These are phyloP conservation scores for Mycosarcoma mackinlayi DNA, from an alignment of 1,284 basidiomycete genomes.

Conservation along the genomic window DNA sequence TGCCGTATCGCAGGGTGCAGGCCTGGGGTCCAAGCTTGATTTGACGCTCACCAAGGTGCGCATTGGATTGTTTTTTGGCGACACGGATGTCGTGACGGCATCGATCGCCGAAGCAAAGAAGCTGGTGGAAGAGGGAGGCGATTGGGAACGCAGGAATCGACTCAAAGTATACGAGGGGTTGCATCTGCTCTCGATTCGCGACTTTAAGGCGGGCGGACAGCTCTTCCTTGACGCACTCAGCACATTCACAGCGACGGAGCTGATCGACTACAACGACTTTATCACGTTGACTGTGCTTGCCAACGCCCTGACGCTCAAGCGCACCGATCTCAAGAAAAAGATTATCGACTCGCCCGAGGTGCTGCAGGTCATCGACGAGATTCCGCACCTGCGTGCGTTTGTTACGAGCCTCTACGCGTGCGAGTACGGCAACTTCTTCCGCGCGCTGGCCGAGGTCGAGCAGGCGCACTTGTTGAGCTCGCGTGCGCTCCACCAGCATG, in stretches of 20 bases:
- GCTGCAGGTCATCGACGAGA: slow-evolving; percentile 69
- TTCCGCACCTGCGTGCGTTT: slow-evolving; percentile 71
- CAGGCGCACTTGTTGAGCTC: slow-evolving; percentile 87
- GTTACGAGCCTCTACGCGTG: slow-evolving; percentile 82
- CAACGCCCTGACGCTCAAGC: slow-evolving; percentile 79
- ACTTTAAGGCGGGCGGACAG: slow-evolving; percentile 73
- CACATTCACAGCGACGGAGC: slow-evolving; percentile 92
- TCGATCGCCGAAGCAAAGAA: slow-evolving; percentile 85
- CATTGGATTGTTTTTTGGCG: slow-evolving; percentile 90
- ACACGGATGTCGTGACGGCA: slow-evolving; percentile 79
- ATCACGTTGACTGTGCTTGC: slow-evolving; percentile 86
- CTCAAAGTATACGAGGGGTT: slow-evolving; percentile 95
- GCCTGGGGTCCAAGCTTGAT: slow-evolving; percentile 91
- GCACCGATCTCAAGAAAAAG: slow-evolving; percentile 92
- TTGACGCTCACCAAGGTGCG: slow-evolving; percentile 88
- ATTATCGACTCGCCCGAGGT: slow-evolving; percentile 73
- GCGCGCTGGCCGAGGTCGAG: slow-evolving; percentile 85
- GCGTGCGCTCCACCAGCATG: slow-evolving; percentile 84
- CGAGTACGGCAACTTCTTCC: slow-evolving; percentile 93
- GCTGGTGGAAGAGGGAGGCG: slow-evolving; percentile 92
- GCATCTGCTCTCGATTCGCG: slow-evolving; percentile 84
- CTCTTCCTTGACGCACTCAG: slow-evolving; percentile 89
- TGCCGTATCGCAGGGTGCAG: slow-evolving; percentile 90
- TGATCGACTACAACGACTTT: slow-evolving; percentile 90
- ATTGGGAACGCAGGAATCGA: slow-evolving; percentile 96